These are phyloP conservation scores for Leccinum disarticulatum DNA, from an alignment of 768 basidiomycete species.

Conservation along the genomic window DNA sequence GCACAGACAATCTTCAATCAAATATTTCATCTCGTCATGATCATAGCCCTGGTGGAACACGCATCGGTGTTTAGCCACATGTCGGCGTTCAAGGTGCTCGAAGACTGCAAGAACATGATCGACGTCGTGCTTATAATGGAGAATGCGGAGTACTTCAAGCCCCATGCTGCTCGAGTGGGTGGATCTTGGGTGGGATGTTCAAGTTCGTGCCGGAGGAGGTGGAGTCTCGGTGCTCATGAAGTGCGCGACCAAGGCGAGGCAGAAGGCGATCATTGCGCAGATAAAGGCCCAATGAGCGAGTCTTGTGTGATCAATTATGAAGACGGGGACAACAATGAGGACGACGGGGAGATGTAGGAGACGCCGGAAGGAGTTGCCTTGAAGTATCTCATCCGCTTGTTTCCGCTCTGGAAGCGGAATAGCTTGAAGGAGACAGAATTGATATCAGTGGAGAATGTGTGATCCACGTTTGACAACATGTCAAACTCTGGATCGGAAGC, in stretches of 20 bases:
- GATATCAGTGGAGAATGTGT: no score
- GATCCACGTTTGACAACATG: no score
- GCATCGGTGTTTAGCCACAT: slow-evolving; percentile 59
- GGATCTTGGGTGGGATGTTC: slow-evolving; percentile 69
- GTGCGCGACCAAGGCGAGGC: not conserved
- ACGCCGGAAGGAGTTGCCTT: slow-evolving; percentile 34
- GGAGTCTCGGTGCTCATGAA: slow-evolving; percentile 7
- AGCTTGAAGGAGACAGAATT: no score
- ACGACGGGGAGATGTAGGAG: slow-evolving; percentile 43
- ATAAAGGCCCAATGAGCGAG: slow-evolving; percentile 92
- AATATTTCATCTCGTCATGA: slow-evolving; percentile 79
- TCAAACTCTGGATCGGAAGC: no score
- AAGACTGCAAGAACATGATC: slow-evolving; percentile 59
- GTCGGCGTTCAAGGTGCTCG: slow-evolving; percentile 53
- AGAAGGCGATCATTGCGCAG: slow-evolving; percentile 37
- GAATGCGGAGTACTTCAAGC: slow-evolving; percentile 70
- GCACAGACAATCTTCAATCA: slow-evolving; percentile 91
- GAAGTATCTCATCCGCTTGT: no score
- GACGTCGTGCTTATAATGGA: slow-evolving; percentile 77
- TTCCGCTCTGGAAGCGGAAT: no score
- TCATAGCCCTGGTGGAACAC: slow-evolving; percentile 71
- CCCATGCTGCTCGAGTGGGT: slow-evolving; percentile 71
- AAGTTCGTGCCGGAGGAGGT: slow-evolving; percentile 56
- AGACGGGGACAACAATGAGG: slow-evolving; percentile 70
- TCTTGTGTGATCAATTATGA: slow-evolving; percentile 73